Evolutionary conservation across 306 rosid species (phyloP), one percentile per base, ranked within the genome.

Genomic region (Sicyos edulis): DNA sequence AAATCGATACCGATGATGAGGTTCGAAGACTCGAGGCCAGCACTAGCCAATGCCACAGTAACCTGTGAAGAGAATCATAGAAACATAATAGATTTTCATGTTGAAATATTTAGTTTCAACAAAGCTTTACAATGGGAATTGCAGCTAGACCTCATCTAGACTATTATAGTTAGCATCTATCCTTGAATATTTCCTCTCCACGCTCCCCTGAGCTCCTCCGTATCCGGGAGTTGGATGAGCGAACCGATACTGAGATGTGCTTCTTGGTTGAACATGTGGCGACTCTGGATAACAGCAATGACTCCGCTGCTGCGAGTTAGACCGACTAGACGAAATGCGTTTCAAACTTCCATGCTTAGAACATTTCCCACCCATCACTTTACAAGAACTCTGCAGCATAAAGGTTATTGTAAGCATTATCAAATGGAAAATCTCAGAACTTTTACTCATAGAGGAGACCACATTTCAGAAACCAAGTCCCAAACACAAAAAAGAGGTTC

Each of bases 1-100:
- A 91, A 95, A 81, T 95, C 99, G 75, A 95, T 87, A 57, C 99
- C 99, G 19, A 95, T 97, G 74, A 95, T 86, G 45, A 95, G 92
- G 85, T 95, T 95, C 20, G 97, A 89, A 22, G 97, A 95, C 86
- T 95, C 97, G 10, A 95, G 74, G 50, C 99, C 99, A 78, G 97
- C 95, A 24, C 66, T 75, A 29, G 91, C 86, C 66, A 95, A 76
- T 54, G 97, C 97, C 4, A 86, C 96, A 10, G 96, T 89, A 54
- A 95, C 99, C 99, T 93, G 80, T 71, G 22, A 77, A 47, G 72
- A 67, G 55, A 29, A 60, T 11, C 44, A 47, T 55, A 67, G 55
- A 29, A 60, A 26, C 44, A 24, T 10, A 49, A 50, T 4, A 24
- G 14, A 68, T 32, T 15, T 24, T 50, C 19, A 22, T 22, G 3